These are phyloP conservation scores for Mortierella sp. DNA, from an alignment of 371 early-diverging fungal species.

Conservation along the genomic window DNA sequence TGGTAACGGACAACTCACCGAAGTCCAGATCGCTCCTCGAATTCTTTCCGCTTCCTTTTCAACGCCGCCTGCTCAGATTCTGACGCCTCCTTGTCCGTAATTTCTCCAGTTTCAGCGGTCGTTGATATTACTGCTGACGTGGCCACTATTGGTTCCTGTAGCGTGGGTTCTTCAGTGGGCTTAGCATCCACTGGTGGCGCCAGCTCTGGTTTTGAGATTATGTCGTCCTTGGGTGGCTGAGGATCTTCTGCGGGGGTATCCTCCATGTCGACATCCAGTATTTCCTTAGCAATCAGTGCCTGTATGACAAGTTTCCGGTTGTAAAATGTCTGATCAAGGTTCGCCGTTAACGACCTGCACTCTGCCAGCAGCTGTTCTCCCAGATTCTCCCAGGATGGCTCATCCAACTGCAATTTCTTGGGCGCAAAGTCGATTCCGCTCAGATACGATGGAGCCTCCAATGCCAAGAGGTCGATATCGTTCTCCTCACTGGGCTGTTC, in stretches of 20 bases:
- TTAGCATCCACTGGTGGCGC: constrained; percentile 5
- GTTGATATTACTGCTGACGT: not conserved
- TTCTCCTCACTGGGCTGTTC: not conserved
- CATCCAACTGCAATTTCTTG: constrained; percentile 28
- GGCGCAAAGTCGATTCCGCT: not conserved
- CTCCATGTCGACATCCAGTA: constrained; percentile 30
- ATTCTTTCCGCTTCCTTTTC: constrained; percentile 57
- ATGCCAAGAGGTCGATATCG: not conserved
- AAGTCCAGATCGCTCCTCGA: constrained; percentile 66
- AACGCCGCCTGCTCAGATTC: constrained; percentile 40
- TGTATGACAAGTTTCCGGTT: constrained; percentile 31
- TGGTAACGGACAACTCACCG: constrained; percentile 54
- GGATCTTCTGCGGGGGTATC: not conserved
- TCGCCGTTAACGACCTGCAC: constrained; percentile 28
- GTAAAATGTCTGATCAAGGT: constrained; percentile 18
- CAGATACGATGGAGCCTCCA: not conserved
- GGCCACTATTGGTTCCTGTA: constrained; percentile 1
- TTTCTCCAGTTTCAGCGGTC: constrained; percentile 14
- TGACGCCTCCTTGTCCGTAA: constrained; percentile 29
- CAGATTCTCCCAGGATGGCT: constrained; percentile 47
- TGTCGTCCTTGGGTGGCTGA: constrained; percentile 1
- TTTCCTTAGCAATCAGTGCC: constrained; percentile 13
- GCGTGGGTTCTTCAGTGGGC: not conserved
- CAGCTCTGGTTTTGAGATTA: constrained; percentile 5
- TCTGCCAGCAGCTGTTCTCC: constrained; percentile 53